Base-by-base conservation (phyloP, 805 yeast species). In the Pichia cabralensis region DNA sequence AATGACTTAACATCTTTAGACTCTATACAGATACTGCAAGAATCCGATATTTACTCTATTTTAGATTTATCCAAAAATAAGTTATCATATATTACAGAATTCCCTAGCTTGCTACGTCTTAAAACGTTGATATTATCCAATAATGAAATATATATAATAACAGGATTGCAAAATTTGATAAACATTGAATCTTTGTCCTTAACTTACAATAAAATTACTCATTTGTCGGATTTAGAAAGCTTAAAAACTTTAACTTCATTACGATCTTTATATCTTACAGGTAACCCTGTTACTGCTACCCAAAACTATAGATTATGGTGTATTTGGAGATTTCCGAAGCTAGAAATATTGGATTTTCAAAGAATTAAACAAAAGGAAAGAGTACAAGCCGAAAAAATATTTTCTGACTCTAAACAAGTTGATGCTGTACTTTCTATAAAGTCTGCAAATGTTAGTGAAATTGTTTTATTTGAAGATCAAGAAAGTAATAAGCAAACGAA, bases 21-120 rank as follows among this genome's bases (percentile, higher is more conserved):
- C 36, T 31, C 40, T 10, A 62, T 72, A 2, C 64, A 64, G 2
- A 49, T 65, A 1, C 32, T 49, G 3, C 53, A 49, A 35, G 25
- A 40, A 2, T 20, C 44, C 17, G 72, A 66, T 51, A 60, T 48
- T 26, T 62, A 57, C 51, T 77, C 67, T 40, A 72, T 67, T 12
- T 56, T 89, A 3, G 96, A 89, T 52, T 50, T 89, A 22, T 73
- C 89, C 1, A 77, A 80, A 48, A 89, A 89, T 55, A 78, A 73
- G 22, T 57, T 89, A n/a, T 55, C 65, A 1, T 64, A 62, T 3
- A 44, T 89, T 6, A 64, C 68, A 12, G 64, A 61, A 48, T 62
- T 71, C 24, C 83, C 78, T 0, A 48, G 39, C 15, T 49, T 68
- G 26, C 32, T 35, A 22, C 67, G 64, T 26, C 48, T 71, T 33